Evolutionary conservation across 306 rosid genomes (phyloP).

Genomic region (Medicago arabica): DNA sequence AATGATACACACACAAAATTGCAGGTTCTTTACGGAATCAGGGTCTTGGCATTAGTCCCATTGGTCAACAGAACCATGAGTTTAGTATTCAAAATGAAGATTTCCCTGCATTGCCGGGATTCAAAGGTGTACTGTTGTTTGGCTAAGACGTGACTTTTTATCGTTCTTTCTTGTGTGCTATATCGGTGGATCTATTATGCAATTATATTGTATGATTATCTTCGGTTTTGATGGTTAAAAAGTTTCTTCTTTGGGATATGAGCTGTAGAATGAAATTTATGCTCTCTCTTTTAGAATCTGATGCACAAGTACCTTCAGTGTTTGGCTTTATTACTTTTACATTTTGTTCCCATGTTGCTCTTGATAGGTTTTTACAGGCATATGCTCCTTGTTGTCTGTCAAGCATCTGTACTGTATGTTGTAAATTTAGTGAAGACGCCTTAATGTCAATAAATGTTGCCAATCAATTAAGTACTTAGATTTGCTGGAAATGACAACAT

Average conservation of each 20-base stretch:
- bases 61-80: constrained; percentile 97
- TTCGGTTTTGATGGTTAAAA: constrained; percentile 17
- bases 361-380: constrained; percentile 6
- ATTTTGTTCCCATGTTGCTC: constrained; percentile 18
- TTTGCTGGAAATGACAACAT: constrained; percentile 20
- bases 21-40: constrained; percentile 95
- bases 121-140: constrained; percentile 74
- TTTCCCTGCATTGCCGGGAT: constrained; percentile 96
- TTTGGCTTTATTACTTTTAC: background rate
- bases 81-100: constrained; percentile 98
- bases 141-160: background rate
- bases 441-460: constrained; percentile 21
- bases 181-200: background rate
- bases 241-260: constrained; percentile 1
- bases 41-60: constrained; percentile 92
- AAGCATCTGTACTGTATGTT: constrained; percentile 4
- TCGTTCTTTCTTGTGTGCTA: constrained; percentile 16
- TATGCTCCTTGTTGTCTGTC: constrained; percentile 31
- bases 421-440: constrained; percentile 30
- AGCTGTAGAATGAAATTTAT: constrained; percentile 7
- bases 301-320: constrained; percentile 12
- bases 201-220: constrained; percentile 3
- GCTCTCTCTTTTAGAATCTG: constrained; percentile 5
- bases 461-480: background rate
- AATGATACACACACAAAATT: constrained; percentile 42